Base-by-base conservation (phyloP, 345 rosid genomes). In the Nephelium lappaceum region DNA sequence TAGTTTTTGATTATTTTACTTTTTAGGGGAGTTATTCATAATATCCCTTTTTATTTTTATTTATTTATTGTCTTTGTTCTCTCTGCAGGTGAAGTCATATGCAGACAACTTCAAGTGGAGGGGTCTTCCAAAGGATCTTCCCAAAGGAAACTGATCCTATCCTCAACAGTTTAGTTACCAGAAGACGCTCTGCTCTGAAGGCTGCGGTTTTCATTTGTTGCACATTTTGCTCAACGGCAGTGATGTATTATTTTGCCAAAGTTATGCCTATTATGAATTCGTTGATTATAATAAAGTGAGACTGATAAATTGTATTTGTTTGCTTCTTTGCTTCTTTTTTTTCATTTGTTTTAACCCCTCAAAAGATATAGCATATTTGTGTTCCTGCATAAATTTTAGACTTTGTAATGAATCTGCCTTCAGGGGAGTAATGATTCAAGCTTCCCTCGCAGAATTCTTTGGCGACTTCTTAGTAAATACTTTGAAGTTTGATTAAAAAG, bases 21-120 rank as follows among this genome's bases (percentile, higher is more conserved):
- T 31, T 31, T 2, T 2, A 31, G 36, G 3, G 36, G 3, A 4
- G 3, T 1, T 31, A 2, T 31, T 31, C 3, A 31, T 31, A 31
- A 31, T 31, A 31, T 31, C 36, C 36, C 3, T 31, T 31, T n/a
- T n/a, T n/a, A n/a, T n/a, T 31, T 31, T 2, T 45, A 0, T 7
- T 0, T 23, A 19, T 3, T 3, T 60, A 3, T 41, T 75, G 71
- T 72, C 7, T 27, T 43, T 21, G 49, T 64, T 53, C 14, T 31
- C 25, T 8, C 71, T 85, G 58, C 90, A 91, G 98, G 82, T 82
- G 1, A 92, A 93, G 85, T 83, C 95, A 9, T 95, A 92, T 87
- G 92, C 98, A n/a, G 97, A 92, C 80, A 95, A 95, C 92, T 95
- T 93, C 89, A 92, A 92, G 77, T 93, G 95, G 97, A 95, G 91